These are phyloP conservation scores for Neurospora sublineolata DNA, from an alignment of 495 filamentous ascomycete species.

Conservation along the genomic window DNA sequence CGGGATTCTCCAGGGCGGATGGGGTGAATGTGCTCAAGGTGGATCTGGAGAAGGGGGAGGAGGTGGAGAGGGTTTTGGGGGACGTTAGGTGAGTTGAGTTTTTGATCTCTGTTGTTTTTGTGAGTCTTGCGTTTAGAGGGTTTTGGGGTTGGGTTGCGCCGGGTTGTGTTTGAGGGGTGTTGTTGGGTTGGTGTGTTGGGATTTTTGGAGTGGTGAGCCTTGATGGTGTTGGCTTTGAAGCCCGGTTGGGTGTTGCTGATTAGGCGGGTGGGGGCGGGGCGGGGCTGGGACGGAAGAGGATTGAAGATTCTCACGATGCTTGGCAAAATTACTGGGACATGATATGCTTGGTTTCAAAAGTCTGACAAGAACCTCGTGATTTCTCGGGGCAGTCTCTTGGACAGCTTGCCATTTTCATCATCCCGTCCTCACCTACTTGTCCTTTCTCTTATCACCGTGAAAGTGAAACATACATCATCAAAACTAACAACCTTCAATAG, in stretches of 20 bases:
- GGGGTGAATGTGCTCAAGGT: slow-evolving; percentile 66
- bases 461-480: slow-evolving; percentile 23
- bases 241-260: not conserved
- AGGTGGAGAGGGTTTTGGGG: slow-evolving; percentile 53
- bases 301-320: not conserved
- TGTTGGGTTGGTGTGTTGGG: not conserved
- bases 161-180: not conserved
- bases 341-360: not conserved
- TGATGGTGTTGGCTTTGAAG: not conserved
- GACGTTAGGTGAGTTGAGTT: slow-evolving; percentile 43
- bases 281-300: not conserved
- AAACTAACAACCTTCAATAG: not conserved
- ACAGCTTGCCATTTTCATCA: not conserved
- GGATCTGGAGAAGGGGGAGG: slow-evolving; percentile 50
- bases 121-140: not conserved
- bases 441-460: not conserved
- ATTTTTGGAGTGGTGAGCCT: not conserved
- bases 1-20: slow-evolving; percentile 59
- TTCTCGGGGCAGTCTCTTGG: not conserved
- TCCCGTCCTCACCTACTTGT: not conserved
- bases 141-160: not conserved
- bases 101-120: not conserved
- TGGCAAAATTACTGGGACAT: not conserved
- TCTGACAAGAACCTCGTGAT: not conserved
- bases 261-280: not conserved